phyloP scores from a whole-genome alignment of 768 basidiomycete genomes.

The Tephrocybe sp. region DNA sequence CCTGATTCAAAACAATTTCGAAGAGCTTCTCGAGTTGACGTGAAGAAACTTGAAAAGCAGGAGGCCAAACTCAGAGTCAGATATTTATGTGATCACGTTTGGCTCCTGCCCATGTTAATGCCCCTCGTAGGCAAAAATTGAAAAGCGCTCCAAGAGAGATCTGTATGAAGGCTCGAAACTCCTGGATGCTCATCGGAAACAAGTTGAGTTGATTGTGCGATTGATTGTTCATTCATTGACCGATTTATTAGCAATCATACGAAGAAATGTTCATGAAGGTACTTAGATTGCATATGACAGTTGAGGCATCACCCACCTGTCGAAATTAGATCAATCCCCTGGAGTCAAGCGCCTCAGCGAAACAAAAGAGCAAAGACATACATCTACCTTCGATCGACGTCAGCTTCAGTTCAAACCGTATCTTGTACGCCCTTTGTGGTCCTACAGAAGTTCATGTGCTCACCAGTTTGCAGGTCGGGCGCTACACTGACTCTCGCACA shows the following conservation, averaged over 20 bases:
- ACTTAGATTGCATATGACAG: neutral
- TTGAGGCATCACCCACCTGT: neutral
- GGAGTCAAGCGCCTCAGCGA: constrained; percentile 71
- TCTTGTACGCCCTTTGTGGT: constrained; percentile 53
- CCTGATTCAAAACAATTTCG: constrained; percentile 12
- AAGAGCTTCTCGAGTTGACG: constrained; percentile 89
- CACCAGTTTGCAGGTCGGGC: constrained; percentile 54
- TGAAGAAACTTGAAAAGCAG: constrained; percentile 95
- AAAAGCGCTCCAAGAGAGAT: constrained; percentile 88
- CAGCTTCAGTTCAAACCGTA: constrained; percentile 92
- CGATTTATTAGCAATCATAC: constrained; percentile 75
- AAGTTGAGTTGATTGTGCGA: constrained; percentile 43
- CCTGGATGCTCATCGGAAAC: constrained; percentile 88
- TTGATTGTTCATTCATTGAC: constrained; percentile 7
- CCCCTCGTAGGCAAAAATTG: constrained; percentile 80
- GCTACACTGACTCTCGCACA: constrained; percentile 86
- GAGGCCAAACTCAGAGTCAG: constrained; percentile 90
- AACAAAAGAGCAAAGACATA: constrained; percentile 98
- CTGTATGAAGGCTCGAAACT: constrained; percentile 97
- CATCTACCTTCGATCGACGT: constrained; percentile 95
- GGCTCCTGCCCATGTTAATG: constrained; percentile 2
- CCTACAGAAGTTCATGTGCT: neutral
- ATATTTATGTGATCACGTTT: neutral
- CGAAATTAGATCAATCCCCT: constrained; percentile 81
- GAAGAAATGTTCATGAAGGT: constrained; percentile 99